Conservation (phyloP, 2,329 filamentous ascomycete species). For the Herpomyces periplanetae region DNA sequence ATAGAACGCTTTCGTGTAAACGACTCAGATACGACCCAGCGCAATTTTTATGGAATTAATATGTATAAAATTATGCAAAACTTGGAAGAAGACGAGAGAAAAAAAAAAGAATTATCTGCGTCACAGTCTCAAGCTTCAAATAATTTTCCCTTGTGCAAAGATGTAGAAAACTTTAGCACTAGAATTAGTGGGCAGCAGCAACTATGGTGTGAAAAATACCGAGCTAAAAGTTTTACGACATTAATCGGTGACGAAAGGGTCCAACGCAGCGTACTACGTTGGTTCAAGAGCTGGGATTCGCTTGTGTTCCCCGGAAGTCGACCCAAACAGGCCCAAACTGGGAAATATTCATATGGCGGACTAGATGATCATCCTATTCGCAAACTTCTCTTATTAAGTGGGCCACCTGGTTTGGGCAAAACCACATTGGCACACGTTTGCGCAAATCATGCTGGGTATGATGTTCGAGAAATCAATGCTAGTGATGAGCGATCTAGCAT, state of each 20-base stretch:
- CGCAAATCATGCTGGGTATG: slow-evolving; percentile 72
- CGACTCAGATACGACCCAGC: too few relatives aligned
- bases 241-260: slow-evolving; percentile 77
- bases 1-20: too few relatives aligned
- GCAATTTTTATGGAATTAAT: slow-evolving; percentile 62
- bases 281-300: slow-evolving; percentile 76
- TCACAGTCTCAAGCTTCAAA: too few relatives aligned
- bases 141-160: too few relatives aligned
- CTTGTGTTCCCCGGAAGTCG: slow-evolving; percentile 31
- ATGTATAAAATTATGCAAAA: slow-evolving; percentile 51
- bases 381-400: slow-evolving; percentile 62
- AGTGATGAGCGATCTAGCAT: slow-evolving; percentile 69
- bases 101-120: too few relatives aligned
- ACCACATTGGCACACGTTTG: slow-evolving; percentile 88
- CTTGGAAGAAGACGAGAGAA: too few relatives aligned
- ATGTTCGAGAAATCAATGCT: slow-evolving; percentile 85
- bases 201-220: slow-evolving; percentile 91
- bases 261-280: slow-evolving; percentile 53
- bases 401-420: slow-evolving; percentile 71
- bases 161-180: slow-evolving; percentile 31
- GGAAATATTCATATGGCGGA: slow-evolving; percentile 9
- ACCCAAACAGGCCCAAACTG: slow-evolving; percentile 10
- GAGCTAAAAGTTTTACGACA: slow-evolving; percentile 62
- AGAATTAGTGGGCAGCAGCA: slow-evolving; percentile 11
- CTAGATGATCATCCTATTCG: slow-evolving; percentile 36